These are phyloP conservation scores for Sutorius eximius DNA, from an alignment of 1,284 basidiomycete species.

Conservation along the genomic window DNA sequence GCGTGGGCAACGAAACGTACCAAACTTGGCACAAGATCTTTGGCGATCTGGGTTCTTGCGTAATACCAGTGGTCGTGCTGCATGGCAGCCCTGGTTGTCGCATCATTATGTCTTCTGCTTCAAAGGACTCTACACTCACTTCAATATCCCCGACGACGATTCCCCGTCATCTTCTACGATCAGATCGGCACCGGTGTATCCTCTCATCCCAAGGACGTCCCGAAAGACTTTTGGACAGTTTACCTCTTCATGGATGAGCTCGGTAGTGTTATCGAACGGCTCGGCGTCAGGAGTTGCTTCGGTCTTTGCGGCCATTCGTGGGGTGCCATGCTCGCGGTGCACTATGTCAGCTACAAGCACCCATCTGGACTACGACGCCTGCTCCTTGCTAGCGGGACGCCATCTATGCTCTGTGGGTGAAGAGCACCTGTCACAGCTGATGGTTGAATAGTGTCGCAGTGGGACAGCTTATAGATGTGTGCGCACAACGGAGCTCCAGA, in stretches of 20 bases:
- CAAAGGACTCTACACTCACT: conserved; percentile 31
- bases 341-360: conserved; percentile 33
- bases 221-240: conserved; percentile 44
- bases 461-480: conserved; percentile 36
- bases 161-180: conserved; percentile 52
- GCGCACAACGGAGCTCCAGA: conserved; percentile 27
- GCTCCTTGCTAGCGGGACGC: conserved; percentile 32
- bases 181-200: conserved; percentile 50
- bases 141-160: conserved; percentile 9
- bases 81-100: conserved; percentile 47
- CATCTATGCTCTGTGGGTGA: conserved; percentile 27
- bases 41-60: neutral
- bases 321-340: conserved; percentile 51
- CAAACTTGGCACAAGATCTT: conserved; percentile 28
- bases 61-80: conserved; percentile 8
- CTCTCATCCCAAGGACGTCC: conserved; percentile 40
- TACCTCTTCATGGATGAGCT: conserved; percentile 52
- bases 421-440: conserved; percentile 10
- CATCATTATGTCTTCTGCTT: conserved; percentile 46
- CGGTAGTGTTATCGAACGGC: conserved; percentile 41
- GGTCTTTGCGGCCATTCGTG: conserved; percentile 50
- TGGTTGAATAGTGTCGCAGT: conserved; percentile 9
- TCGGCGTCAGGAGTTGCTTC: conserved; percentile 40
- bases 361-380: conserved; percentile 44
- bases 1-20: conserved; percentile 9